phyloP scores from a whole-genome alignment of 208 protist species.

The Hexamita inflata region DNA sequence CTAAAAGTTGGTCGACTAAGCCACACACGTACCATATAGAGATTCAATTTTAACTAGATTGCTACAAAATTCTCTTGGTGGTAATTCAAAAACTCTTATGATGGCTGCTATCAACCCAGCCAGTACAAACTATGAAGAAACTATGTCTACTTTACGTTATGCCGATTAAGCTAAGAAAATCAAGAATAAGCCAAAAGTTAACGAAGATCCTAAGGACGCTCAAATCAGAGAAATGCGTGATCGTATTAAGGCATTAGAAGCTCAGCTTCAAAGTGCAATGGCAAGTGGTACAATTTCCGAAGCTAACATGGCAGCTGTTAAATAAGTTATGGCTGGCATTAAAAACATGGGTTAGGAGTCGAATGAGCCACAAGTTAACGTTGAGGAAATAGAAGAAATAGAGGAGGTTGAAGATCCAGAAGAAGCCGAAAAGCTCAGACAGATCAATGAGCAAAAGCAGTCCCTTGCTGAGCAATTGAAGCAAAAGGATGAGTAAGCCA shows the following conservation, averaged over 20 bases:
- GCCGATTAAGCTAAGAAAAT: slow-evolving; percentile 36
- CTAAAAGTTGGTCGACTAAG: slow-evolving; percentile 31
- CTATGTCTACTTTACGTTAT: slow-evolving; percentile 33
- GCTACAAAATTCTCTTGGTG: slow-evolving; percentile 52
- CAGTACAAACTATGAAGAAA: slow-evolving; percentile 50
- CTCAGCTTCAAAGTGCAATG: background rate
- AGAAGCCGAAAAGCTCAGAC: background rate
- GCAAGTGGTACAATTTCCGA: background rate
- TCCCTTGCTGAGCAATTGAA: background rate
- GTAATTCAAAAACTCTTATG: slow-evolving; percentile 49
- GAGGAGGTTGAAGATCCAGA: background rate
- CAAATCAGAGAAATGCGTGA: slow-evolving; percentile 25
- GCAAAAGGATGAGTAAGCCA: background rate
- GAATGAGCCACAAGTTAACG: background rate
- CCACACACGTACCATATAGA: slow-evolving; percentile 42
- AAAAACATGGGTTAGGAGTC: background rate
- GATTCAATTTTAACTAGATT: slow-evolving; percentile 48
- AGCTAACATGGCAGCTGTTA: background rate
- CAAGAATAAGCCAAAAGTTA: slow-evolving; percentile 41
- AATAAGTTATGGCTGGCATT: background rate
- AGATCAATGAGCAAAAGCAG: background rate
- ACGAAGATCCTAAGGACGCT: slow-evolving; percentile 39
- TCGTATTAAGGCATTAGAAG: slow-evolving; percentile 15
- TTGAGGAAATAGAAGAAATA: background rate
- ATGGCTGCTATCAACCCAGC: slow-evolving; percentile 46